Conservation (phyloP, 768 basidiomycete species). For the Termitomyces sp. region DNA sequence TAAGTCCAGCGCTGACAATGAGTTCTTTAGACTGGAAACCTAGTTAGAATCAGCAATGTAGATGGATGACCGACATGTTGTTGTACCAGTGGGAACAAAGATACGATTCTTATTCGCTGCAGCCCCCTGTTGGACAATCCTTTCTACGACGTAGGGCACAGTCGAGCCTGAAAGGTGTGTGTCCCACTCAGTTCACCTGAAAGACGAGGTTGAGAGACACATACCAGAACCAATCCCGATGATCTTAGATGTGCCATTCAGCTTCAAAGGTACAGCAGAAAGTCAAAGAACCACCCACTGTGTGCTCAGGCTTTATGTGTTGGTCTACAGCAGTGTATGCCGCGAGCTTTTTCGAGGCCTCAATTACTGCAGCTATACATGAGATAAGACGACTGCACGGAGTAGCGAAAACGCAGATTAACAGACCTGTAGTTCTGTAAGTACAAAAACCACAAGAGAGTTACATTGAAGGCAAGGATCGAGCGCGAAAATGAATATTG, state of each 20-base stretch:
- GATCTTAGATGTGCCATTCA: slow-evolving; percentile 40
- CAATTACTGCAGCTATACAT: slow-evolving; percentile 42
- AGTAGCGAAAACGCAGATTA: background rate
- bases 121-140: slow-evolving; percentile 81
- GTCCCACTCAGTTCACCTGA: slow-evolving; percentile 11
- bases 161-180: slow-evolving; percentile 61
- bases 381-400: background rate
- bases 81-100: slow-evolving; percentile 84
- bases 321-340: slow-evolving; percentile 94
- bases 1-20: slow-evolving; percentile 76
- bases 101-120: slow-evolving; percentile 76
- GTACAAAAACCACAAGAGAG: background rate
- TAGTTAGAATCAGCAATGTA: slow-evolving; percentile 15
- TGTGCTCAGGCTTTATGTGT: slow-evolving; percentile 79
- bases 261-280: background rate
- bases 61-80: background rate
- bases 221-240: slow-evolving; percentile 89
- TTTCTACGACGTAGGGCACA: slow-evolving; percentile 94
- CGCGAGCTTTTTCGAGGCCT: slow-evolving; percentile 84
- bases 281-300: slow-evolving; percentile 41
- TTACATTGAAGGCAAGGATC: background rate
- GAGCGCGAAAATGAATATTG: background rate
- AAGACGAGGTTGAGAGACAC: slow-evolving; percentile 2
- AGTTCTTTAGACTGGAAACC: slow-evolving; percentile 97
- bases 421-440: background rate